phyloP scores from a whole-genome alignment of 129 eudicot species.

The Pulicaria dysenterica region DNA sequence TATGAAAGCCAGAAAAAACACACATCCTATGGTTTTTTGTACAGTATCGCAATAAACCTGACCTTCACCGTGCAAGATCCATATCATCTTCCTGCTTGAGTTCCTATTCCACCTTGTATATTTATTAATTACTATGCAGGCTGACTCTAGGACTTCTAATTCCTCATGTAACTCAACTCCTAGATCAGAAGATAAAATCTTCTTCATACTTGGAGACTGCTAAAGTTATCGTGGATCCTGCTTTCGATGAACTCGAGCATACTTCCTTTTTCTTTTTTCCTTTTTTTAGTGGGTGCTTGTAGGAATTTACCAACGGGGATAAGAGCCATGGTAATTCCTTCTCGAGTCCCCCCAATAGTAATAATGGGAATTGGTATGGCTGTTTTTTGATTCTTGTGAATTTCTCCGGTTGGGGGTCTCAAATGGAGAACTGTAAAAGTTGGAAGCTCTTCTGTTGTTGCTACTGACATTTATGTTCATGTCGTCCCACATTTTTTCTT shows the following conservation, averaged over 20 bases:
- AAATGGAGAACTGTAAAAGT: slow-evolving; percentile 52
- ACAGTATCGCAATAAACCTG: too few relatives aligned
- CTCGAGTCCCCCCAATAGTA: slow-evolving; percentile 57
- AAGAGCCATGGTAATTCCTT: slow-evolving; percentile 43
- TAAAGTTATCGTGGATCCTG: neutral
- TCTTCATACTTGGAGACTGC: neutral
- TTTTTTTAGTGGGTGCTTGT: neutral
- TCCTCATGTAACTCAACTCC: slow-evolving; percentile 13
- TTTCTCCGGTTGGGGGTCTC: slow-evolving; percentile 45
- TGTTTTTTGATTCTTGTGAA: slow-evolving; percentile 40
- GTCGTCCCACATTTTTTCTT: slow-evolving; percentile 71
- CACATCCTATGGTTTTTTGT: too few relatives aligned
- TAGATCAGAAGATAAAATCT: neutral
- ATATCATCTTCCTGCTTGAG: slow-evolving; percentile 18
- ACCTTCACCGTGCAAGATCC: slow-evolving; percentile 1
- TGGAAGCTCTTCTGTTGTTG: slow-evolving; percentile 50
- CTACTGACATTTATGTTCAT: slow-evolving; percentile 37
- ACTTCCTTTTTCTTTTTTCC: neutral
- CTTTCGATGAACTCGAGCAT: neutral
- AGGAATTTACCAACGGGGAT: slow-evolving; percentile 52
- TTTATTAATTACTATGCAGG: neutral
- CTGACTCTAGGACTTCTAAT: slow-evolving; percentile 11
- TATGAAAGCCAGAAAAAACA: too few relatives aligned
- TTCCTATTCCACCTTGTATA: slow-evolving; percentile 24
- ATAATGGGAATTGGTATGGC: slow-evolving; percentile 41